These are phyloP conservation scores for Streptanthus diversifolius DNA, from an alignment of 345 rosid genomes.

Conservation along the genomic window DNA sequence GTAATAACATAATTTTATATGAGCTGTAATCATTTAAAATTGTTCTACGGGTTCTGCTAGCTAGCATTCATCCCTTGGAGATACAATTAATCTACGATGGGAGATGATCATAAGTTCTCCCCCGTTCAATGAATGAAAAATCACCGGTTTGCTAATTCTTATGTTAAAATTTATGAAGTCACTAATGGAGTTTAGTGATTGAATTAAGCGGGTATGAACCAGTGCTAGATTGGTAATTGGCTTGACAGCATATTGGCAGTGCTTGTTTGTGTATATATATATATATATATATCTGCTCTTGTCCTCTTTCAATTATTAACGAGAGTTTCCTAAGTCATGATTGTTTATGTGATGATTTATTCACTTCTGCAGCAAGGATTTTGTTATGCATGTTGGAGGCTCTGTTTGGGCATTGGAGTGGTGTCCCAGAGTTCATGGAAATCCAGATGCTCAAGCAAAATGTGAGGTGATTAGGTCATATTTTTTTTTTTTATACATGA, in stretches of 20 bases:
- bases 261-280: background rate
- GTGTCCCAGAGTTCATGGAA: slow-evolving; percentile 67
- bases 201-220: background rate
- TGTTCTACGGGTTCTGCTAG: background rate
- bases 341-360: slow-evolving; percentile 3
- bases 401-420: slow-evolving; percentile 92
- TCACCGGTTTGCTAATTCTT: background rate
- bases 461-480: slow-evolving; percentile 55
- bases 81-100: background rate
- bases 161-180: background rate
- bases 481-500: background rate
- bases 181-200: background rate
- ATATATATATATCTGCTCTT: background rate
- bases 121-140: background rate
- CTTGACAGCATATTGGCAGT: slow-evolving; percentile 1
- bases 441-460: slow-evolving; percentile 45
- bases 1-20: slow-evolving; percentile 33
- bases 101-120: background rate
- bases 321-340: background rate
- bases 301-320: background rate
- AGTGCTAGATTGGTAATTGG: background rate
- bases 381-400: slow-evolving; percentile 79
- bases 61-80: background rate
- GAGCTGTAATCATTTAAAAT: background rate
- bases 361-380: slow-evolving; percentile 67